A percentile compares a stretch with the other conserved stretches of the same genome.
Evolutionary conservation across 2,329 filamentous ascomycete genomes (phyloP).

Genomic region (Penicillium oxalicum): DNA sequence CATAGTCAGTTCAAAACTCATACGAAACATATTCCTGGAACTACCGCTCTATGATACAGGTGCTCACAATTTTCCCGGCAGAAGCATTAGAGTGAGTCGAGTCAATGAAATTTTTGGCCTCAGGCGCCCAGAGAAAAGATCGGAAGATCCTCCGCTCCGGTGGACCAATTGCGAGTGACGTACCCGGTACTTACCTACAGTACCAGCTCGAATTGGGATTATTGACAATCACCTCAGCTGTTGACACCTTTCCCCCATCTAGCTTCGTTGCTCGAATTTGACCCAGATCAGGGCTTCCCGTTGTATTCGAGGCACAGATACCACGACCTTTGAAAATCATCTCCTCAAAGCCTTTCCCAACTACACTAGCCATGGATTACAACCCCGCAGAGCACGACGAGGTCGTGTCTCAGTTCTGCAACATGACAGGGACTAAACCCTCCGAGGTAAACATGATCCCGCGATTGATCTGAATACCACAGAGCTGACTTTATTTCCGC

Average conservation of each 20-base stretch:
- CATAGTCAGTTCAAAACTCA: too few relatives aligned
- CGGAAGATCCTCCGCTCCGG: slow-evolving; percentile 25
- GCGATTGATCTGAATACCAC: background rate
- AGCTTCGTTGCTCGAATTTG: too few relatives aligned
- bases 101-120: background rate
- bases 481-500: background rate
- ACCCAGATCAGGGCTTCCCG: too few relatives aligned
- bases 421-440: slow-evolving; percentile 49
- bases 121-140: slow-evolving; percentile 2
- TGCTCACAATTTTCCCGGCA: too few relatives aligned
- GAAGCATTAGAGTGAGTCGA: too few relatives aligned
- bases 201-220: slow-evolving; percentile 7
- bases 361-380: slow-evolving; percentile 28
- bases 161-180: slow-evolving; percentile 39
- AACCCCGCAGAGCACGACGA: slow-evolving; percentile 36
- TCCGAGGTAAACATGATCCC: slow-evolving; percentile 40
- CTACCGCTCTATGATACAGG: too few relatives aligned
- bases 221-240: background rate
- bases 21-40: too few relatives aligned
- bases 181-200: slow-evolving; percentile 21
- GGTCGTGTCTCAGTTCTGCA: slow-evolving; percentile 49
- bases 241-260: too few relatives aligned
- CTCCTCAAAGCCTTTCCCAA: background rate
- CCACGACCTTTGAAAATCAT: background rate
- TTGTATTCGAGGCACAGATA: background rate